Conservation (phyloP, 1,139 yeast genomes). For the Pichia sp. region DNA sequence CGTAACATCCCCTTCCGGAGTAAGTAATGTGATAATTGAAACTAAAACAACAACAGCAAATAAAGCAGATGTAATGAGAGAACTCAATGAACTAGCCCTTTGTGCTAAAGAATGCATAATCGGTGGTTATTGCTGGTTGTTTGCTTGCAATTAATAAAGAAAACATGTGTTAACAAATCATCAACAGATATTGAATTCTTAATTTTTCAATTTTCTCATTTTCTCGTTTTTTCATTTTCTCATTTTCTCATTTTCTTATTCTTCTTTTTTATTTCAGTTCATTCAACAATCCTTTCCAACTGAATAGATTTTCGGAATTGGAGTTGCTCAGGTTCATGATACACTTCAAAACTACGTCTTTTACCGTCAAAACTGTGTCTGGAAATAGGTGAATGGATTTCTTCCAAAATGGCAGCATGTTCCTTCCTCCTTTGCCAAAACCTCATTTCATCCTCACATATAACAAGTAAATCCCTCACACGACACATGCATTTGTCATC, state of each 20-base stretch:
- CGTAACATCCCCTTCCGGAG: neutral
- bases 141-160: neutral
- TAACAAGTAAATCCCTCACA: neutral
- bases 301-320: neutral
- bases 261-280: no score
- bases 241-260: no score
- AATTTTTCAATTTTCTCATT: neutral
- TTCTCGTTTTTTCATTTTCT: neutral
- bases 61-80: constrained; percentile 5
- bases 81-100: constrained; percentile 8
- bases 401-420: neutral
- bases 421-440: neutral
- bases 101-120: constrained; percentile 13
- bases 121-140: neutral
- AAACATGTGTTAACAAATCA: neutral
- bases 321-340: neutral
- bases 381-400: neutral
- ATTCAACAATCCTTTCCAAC: neutral
- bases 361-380: neutral
- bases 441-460: neutral
- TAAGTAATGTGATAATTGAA: constrained; percentile 6
- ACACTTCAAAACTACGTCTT: neutral
- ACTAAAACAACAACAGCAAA: constrained; percentile 7
- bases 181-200: neutral
- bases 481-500: neutral